A percentile compares a stretch with the other conserved stretches of the same genome.
Evolutionary conservation across 2,329 filamentous ascomycete species (phyloP).

Genomic region (Botrytis sinoallii): DNA sequence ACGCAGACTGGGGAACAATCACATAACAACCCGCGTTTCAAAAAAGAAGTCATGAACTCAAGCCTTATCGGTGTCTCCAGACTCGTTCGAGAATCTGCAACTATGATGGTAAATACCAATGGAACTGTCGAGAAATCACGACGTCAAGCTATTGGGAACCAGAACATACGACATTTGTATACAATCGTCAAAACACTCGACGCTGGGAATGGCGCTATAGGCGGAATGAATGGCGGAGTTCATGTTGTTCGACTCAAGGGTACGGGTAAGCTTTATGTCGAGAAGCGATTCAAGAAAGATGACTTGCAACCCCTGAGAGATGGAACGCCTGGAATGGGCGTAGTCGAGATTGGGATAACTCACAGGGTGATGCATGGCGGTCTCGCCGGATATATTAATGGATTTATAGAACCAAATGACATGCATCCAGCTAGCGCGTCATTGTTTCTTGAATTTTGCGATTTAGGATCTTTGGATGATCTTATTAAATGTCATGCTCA

Average conservation of each 20-base stretch:
- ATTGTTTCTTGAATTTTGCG: conserved; percentile 35
- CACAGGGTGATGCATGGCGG: conserved; percentile 27
- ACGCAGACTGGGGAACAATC: neutral
- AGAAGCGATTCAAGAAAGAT: conserved; percentile 26
- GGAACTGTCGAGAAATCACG: conserved; percentile 12
- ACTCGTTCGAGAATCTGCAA: conserved; percentile 18
- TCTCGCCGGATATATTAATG: conserved; percentile 27
- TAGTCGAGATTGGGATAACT: conserved; percentile 30
- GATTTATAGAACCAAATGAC: conserved; percentile 23
- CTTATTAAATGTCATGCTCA: conserved; percentile 26
- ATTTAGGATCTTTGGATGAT: conserved; percentile 31
- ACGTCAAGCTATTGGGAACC: conserved; percentile 2
- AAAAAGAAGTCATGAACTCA: conserved; percentile 4
- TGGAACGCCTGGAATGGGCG: conserved; percentile 1
- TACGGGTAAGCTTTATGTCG: conserved; percentile 21
- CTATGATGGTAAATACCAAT: conserved; percentile 9
- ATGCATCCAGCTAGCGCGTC: conserved; percentile 22
- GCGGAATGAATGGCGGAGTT: conserved; percentile 35
- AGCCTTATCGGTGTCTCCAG: conserved; percentile 11
- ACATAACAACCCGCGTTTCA: conserved; percentile 21
- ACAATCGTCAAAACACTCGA: conserved; percentile 32
- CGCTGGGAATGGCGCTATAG: conserved; percentile 25
- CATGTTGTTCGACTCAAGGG: conserved; percentile 29
- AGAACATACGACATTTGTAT: conserved; percentile 24
- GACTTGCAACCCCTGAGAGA: neutral